Percentiles rank a stretch among this genome's conserved stretches.
Conservation (phyloP, 441 rosid species). For the Omphalea diandra region DNA sequence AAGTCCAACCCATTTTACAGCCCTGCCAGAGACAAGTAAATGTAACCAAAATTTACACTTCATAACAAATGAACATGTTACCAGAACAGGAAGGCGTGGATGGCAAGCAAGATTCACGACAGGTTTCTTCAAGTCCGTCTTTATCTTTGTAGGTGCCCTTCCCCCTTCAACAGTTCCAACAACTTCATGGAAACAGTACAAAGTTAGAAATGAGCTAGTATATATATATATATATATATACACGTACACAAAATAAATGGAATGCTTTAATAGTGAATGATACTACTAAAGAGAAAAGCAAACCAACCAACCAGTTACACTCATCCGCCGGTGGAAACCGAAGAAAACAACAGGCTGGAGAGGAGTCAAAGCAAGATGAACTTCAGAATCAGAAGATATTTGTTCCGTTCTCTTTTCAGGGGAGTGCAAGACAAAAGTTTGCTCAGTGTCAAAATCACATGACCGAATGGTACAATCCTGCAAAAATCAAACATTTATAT, state of each 20-base stretch:
- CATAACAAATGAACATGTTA: conserved; percentile 25
- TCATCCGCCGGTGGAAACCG: conserved; percentile 92
- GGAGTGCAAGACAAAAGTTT: conserved; percentile 93
- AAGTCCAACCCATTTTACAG: neutral
- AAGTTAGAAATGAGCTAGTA: conserved; percentile 21
- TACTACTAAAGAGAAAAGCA: neutral
- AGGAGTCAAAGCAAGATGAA: conserved; percentile 96
- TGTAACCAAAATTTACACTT: neutral
- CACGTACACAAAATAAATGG: neutral
- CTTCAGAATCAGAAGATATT: conserved; percentile 76
- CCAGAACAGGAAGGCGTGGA: conserved; percentile 97
- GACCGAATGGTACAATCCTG: conserved; percentile 98
- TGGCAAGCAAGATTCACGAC: conserved; percentile 97
- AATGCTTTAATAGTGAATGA: neutral
- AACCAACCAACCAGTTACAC: conserved; percentile 78
- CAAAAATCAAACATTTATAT: neutral
- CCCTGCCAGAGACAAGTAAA: neutral
- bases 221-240: conserved; percentile 12
- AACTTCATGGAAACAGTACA: conserved; percentile 49
- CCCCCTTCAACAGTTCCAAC: conserved; percentile 99
- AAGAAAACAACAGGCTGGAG: conserved; percentile 97
- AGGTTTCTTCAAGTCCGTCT: conserved; percentile 97
- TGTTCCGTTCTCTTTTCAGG: conserved; percentile 90
- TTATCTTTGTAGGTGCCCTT: conserved; percentile 92
- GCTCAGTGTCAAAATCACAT: conserved; percentile 95